Conservation (phyloP, 768 basidiomycete genomes). For the Clavaria fumosa region DNA sequence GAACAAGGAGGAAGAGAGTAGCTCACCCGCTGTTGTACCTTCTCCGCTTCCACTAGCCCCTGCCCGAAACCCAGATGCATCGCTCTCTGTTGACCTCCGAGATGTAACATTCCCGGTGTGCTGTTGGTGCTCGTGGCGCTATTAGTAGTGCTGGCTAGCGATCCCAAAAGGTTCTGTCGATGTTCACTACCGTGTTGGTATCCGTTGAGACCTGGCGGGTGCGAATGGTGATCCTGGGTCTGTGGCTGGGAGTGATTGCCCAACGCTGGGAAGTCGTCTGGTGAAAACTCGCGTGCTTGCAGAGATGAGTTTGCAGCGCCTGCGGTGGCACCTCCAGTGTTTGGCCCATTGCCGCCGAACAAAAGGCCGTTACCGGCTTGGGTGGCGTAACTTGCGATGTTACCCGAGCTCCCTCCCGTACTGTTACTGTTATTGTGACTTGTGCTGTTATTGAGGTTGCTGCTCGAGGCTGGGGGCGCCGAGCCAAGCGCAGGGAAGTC, state of each 20-base stretch:
- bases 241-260: constrained; percentile 30
- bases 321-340: constrained; percentile 24
- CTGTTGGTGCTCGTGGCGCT: constrained; percentile 22
- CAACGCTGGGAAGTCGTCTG: constrained; percentile 81
- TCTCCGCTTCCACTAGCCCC: constrained; percentile 52
- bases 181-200: constrained; percentile 31
- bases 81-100: constrained; percentile 29
- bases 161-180: constrained; percentile 40
- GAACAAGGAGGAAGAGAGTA: constrained; percentile 7
- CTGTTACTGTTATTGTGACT: constrained; percentile 24
- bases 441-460: constrained; percentile 37
- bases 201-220: constrained; percentile 70
- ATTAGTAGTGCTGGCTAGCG: constrained; percentile 28
- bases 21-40: constrained; percentile 48
- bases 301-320: constrained; percentile 24
- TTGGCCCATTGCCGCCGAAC: no score
- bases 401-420: constrained; percentile 21
- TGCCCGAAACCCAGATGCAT: constrained; percentile 38
- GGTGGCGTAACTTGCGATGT: constrained; percentile 63
- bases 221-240: constrained; percentile 30
- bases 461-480: no score
- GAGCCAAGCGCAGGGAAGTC: constrained; percentile 82
- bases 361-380: constrained; percentile 59
- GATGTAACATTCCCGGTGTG: constrained; percentile 57
- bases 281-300: constrained; percentile 57